These are phyloP conservation scores for Emergomyces africanus DNA, from an alignment of 2,329 filamentous ascomycete genomes.

Conservation along the genomic window DNA sequence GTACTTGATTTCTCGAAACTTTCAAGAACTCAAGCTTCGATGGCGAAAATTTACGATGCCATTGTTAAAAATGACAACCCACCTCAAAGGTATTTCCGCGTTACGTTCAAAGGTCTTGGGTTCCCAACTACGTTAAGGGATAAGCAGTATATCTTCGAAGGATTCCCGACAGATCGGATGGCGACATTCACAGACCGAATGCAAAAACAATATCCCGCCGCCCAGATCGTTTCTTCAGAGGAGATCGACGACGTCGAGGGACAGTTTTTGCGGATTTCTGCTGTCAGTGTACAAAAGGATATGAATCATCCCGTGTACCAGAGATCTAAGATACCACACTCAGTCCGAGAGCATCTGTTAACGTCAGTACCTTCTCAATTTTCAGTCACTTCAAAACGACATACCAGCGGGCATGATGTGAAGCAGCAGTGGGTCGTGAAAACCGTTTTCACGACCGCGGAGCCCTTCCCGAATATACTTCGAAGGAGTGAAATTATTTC, in stretches of 20 bases:
- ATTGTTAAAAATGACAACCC: conserved; percentile 70
- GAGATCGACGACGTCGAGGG: conserved; percentile 74
- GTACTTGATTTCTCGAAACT: conserved; percentile 86
- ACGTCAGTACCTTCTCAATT: conserved; percentile 67
- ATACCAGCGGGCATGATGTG: conserved; percentile 52
- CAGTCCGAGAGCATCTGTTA: conserved; percentile 76
- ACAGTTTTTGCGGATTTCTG: conserved; percentile 73
- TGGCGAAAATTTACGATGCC: conserved; percentile 82
- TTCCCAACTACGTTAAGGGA: conserved; percentile 72
- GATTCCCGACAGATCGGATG: conserved; percentile 60
- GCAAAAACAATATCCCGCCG: conserved; percentile 78
- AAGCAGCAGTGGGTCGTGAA: conserved; percentile 72
- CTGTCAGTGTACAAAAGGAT: conserved; percentile 72
- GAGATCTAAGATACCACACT: conserved; percentile 67
- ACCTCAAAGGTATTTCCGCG: conserved; percentile 79
- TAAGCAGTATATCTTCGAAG: conserved; percentile 89
- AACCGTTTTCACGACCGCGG: conserved; percentile 66
- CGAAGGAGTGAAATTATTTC: conserved; percentile 73
- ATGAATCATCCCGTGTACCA: conserved; percentile 74
- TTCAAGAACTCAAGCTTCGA: conserved; percentile 75
- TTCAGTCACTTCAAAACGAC: conserved; percentile 60
- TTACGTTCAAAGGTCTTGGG: conserved; percentile 77
- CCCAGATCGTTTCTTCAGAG: conserved; percentile 61
- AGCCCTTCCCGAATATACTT: conserved; percentile 82
- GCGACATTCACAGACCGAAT: conserved; percentile 79